phyloP scores from a whole-genome alignment of 2,329 filamentous ascomycete species.

The Aureobasidium uvarum region DNA sequence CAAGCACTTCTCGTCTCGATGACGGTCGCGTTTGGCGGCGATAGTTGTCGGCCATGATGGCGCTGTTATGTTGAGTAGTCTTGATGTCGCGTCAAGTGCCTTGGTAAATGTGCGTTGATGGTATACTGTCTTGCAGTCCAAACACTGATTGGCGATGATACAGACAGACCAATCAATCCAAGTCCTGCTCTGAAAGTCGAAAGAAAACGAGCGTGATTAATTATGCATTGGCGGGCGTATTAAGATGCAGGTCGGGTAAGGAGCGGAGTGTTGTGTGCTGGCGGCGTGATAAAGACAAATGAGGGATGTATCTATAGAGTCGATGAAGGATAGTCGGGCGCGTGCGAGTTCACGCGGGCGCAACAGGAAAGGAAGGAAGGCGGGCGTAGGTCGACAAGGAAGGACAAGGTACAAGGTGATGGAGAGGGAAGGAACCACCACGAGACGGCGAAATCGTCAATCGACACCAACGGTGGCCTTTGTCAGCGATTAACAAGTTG shows the following conservation, averaged over 20 bases:
- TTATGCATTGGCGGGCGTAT: constrained; percentile 20
- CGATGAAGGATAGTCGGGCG: constrained; percentile 23
- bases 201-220: constrained; percentile 24
- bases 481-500: constrained; percentile 20
- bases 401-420: constrained; percentile 23
- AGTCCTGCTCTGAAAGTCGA: not conserved
- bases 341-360: not conserved
- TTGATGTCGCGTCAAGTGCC: not conserved
- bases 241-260: constrained; percentile 24
- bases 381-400: constrained; percentile 12
- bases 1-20: constrained; percentile 28
- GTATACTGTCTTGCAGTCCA: constrained; percentile 11
- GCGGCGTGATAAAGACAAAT: constrained; percentile 11
- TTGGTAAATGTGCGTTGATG: not conserved
- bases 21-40: constrained; percentile 18
- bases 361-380: constrained; percentile 15
- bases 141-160: not conserved
- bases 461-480: constrained; percentile 26
- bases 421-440: constrained; percentile 25
- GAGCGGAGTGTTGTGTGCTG: constrained; percentile 10
- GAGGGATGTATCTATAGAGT: constrained; percentile 20
- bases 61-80: not conserved
- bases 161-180: constrained; percentile 1
- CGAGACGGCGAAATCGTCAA: constrained; percentile 25
- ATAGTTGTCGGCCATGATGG: constrained; percentile 19